Percentiles rank a stretch among this genome's conserved stretches.
Conservation (phyloP, 441 rosid species). For the Hypseocharis bilobata region DNA sequence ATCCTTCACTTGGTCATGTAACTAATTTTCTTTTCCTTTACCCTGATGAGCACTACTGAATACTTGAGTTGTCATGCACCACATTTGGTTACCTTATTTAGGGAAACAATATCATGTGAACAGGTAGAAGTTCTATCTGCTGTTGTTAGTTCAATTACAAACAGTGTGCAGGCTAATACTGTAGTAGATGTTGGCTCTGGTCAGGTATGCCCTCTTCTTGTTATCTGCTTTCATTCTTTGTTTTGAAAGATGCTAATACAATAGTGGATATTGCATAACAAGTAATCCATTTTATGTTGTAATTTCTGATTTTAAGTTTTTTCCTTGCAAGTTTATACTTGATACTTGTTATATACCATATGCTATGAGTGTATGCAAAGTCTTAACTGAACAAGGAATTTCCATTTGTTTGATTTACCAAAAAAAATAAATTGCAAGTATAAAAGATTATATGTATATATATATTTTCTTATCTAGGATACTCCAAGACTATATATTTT, state of each 20-base stretch:
- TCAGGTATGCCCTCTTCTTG: slow-evolving; percentile 42
- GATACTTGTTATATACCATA: neutral
- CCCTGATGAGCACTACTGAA: slow-evolving; percentile 3
- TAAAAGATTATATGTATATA: too few species aligned
- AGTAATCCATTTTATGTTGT: neutral
- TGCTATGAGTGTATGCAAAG: neutral
- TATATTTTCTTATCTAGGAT: too few species aligned
- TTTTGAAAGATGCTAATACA: slow-evolving; percentile 7
- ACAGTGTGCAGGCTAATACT: slow-evolving; percentile 42
- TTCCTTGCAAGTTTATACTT: neutral
- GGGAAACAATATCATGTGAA: slow-evolving; percentile 17
- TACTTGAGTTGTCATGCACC: neutral
- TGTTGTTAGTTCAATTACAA: slow-evolving; percentile 48
- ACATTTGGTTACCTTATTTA: neutral
- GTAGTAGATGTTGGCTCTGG: slow-evolving; percentile 86
- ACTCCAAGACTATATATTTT: neutral
- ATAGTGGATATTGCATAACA: neutral
- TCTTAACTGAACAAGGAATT: neutral
- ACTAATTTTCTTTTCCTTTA: slow-evolving; percentile 5
- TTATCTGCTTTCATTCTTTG: neutral
- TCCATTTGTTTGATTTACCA: neutral
- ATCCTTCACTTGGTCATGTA: neutral
- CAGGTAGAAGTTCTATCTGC: slow-evolving; percentile 88
- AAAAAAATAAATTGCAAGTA: too few species aligned
- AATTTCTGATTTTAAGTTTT: too few species aligned